phyloP scores from a whole-genome alignment of 1,139 yeast species.

The Diutina rugosa region DNA sequence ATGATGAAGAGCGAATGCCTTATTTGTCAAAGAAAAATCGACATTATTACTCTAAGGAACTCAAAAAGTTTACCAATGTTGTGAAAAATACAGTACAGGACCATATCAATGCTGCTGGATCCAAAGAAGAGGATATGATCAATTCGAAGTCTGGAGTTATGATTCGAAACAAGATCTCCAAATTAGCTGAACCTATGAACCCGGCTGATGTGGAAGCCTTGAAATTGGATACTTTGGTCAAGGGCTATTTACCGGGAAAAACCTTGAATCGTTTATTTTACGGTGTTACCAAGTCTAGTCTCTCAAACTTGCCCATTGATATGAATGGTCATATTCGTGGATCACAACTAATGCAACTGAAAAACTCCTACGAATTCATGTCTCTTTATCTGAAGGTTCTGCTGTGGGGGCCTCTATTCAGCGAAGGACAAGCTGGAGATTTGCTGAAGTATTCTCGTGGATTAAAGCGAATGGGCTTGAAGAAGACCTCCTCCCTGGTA shows the following conservation, averaged over 20 bases:
- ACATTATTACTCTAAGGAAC: conserved; percentile 29
- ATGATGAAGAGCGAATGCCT: background rate
- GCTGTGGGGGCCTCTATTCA: background rate
- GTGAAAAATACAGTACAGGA: conserved; percentile 72
- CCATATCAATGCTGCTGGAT: conserved; percentile 20
- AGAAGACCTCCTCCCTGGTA: background rate
- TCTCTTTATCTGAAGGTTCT: conserved; percentile 6
- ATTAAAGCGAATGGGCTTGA: background rate
- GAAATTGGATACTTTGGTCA: conserved; percentile 24
- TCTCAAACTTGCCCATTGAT: conserved; percentile 4
- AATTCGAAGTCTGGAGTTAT: conserved; percentile 15
- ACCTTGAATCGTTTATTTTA: conserved; percentile 19
- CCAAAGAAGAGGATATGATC: conserved; percentile 15
- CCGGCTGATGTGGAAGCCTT: conserved; percentile 33
- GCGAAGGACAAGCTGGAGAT: background rate
- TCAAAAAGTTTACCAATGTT: conserved; percentile 51
- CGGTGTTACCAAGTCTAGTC: conserved; percentile 15
- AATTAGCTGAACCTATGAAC: conserved; percentile 21
- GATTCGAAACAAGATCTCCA: conserved; percentile 19
- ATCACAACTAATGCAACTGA: background rate
- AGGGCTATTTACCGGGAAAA: conserved; percentile 21
- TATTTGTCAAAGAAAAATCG: conserved; percentile 11
- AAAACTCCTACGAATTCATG: conserved; percentile 4
- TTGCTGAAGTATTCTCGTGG: background rate
- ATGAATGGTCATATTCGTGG: background rate